These are phyloP conservation scores for Oropetium thomaeum DNA, from an alignment of 176 grass and related monocot genomes.

Conservation along the genomic window DNA sequence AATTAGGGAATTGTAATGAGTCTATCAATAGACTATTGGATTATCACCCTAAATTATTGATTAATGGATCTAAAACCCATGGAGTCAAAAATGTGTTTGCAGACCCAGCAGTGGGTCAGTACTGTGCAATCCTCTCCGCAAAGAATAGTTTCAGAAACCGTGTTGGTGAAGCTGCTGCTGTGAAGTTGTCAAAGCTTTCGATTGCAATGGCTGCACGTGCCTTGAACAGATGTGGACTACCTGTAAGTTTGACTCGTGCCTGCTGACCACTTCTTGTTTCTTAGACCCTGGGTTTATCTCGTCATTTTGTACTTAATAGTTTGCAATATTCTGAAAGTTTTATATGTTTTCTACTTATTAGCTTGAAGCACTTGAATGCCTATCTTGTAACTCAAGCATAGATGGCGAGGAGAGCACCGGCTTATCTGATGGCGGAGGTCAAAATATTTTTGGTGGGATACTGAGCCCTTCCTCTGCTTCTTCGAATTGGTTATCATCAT, in stretches of 20 bases:
- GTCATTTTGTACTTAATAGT: constrained; percentile 23
- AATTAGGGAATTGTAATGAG: constrained; percentile 70
- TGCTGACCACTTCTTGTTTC: background rate
- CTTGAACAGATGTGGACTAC: constrained; percentile 77
- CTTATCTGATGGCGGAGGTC: constrained; percentile 31
- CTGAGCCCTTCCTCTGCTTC: constrained; percentile 48
- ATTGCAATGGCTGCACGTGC: constrained; percentile 55
- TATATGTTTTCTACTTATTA: constrained; percentile 31
- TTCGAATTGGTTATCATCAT: constrained; percentile 74
- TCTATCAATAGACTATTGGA: constrained; percentile 65
- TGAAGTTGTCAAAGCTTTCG: constrained; percentile 71
- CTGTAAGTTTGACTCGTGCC: constrained; percentile 67
- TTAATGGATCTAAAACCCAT: constrained; percentile 33
- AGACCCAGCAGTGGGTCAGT: constrained; percentile 79
- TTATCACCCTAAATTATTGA: constrained; percentile 29
- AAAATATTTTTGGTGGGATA: constrained; percentile 59
- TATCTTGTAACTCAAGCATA: constrained; percentile 51
- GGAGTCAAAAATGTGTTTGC: constrained; percentile 42
- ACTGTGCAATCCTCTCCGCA: constrained; percentile 64
- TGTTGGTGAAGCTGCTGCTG: constrained; percentile 69
- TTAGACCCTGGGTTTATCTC: constrained; percentile 11
- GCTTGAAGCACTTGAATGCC: constrained; percentile 91
- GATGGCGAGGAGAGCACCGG: constrained; percentile 53
- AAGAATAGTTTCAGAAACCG: constrained; percentile 80
- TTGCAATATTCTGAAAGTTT: constrained; percentile 37